phyloP scores from a whole-genome alignment of 2,329 filamentous ascomycete species.

The Cercospora citrullina region DNA sequence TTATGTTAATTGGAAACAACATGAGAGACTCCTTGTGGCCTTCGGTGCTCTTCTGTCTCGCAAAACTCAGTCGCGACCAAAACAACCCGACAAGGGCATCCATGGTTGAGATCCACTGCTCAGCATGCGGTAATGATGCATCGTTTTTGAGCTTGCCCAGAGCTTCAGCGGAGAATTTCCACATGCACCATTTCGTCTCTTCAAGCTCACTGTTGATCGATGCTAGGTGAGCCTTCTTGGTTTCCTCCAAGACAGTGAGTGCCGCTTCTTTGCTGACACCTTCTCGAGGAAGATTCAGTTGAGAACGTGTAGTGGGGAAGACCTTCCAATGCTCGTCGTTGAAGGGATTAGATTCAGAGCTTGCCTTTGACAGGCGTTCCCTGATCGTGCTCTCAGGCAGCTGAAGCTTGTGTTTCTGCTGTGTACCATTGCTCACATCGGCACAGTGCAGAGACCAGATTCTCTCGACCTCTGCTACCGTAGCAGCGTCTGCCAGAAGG shows the following conservation, averaged over 20 bases:
- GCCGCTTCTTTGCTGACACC: constrained; percentile 10
- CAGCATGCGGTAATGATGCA: constrained; percentile 9
- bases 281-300: constrained; percentile 16
- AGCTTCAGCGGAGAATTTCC: constrained; percentile 21
- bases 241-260: constrained; percentile 9
- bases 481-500: constrained; percentile 18
- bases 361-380: constrained; percentile 18
- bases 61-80: constrained; percentile 22
- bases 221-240: constrained; percentile 13
- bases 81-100: constrained; percentile 25
- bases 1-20: constrained; percentile 24
- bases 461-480: constrained; percentile 22
- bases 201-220: constrained; percentile 5
- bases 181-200: constrained; percentile 19
- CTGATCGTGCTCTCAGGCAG: constrained; percentile 12
- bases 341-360: background rate
- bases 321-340: constrained; percentile 17
- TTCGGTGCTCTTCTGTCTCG: constrained; percentile 15
- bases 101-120: constrained; percentile 27
- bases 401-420: constrained; percentile 10
- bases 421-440: constrained; percentile 17
- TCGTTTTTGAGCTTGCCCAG: constrained; percentile 22
- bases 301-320: constrained; percentile 18
- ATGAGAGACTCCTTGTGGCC: constrained; percentile 15
- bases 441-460: constrained; percentile 24